Base-by-base conservation (phyloP, 345 rosid species). In the Theobroma cacao region DNA sequence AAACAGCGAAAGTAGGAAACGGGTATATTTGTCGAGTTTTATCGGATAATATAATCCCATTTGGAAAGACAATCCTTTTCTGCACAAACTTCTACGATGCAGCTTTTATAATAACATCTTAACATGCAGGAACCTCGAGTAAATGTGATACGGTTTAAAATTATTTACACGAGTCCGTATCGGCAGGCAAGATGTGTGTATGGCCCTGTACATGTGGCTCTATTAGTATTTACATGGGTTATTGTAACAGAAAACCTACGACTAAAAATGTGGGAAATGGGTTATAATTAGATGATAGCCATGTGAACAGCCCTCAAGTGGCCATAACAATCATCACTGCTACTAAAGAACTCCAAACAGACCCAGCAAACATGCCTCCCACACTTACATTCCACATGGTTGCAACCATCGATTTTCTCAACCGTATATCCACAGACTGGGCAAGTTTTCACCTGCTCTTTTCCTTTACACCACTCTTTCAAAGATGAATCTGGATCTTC, bases 301-400 rank as follows among this genome's bases (percentile, higher is more conserved):
- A 45, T 36, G 80, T 91, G 94, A 33, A 85, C 59, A 10, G 83
- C 52, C 78, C 89, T 87, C 84, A 90, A 64, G 78, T 91, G 93
- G 26, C 33, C 85, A 75, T 95, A 92, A 82, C 99, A 96, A 48
- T 86, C 82, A 0, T 89, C 93, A 56, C 92, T 77, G 26, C 67
- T 72, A 43, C 30, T 40, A 65, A 85, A 96, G 63, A 22, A 26
- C 73, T 86, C 85, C 71, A 88, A 84, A 74, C 98, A 90, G 53
- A 82, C 92, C 99, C 98, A 94, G 89, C 98, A 91, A 22, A 94
- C 83, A 80, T 96, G 99, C 68, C 75, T 87, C 73, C 99, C 97
- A 31, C 98, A 96, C 75, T 79, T 82, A 72, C 99, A 94, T 81
- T 86, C 87, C 4, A 94, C 36, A 75, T 96, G 99, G 75, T 96